Base-by-base conservation (phyloP, 2,329 filamentous ascomycete species). In the Cercospora canescens region DNA sequence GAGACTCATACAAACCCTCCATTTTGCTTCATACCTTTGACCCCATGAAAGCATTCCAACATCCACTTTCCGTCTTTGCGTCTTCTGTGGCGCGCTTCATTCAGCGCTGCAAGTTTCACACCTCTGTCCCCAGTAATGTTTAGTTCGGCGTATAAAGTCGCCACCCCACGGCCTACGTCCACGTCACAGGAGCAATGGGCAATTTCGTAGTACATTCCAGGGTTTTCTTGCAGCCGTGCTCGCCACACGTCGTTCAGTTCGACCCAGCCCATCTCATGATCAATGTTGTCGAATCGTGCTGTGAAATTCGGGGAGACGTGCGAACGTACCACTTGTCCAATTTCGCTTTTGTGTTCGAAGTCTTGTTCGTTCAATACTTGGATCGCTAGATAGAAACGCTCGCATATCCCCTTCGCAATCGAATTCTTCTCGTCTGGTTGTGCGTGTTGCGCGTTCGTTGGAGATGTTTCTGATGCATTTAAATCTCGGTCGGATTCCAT, bases 271-370 rank as follows among this genome's bases (percentile, higher is more conserved):
- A 65, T 9, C 4, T 39, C 28, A 5, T 41, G n/a, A n/a, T 52
- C 35, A 26, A 62, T 48, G 30, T 62, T 61, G 37, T 65, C 63
- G 56, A 65, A 65, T 34, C 24, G 58, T 21, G 63, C 63, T 30
- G 34, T 54, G 21, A 62, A 65, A 11, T 6, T 32, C 6, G 58
- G 59, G 5, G 63, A 62, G 21, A 62, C 21, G 39, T 57, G 37
- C 7, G 63, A 62, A 6, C n/a, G 18, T 12, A 58, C 21, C n/a
- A 50, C 37, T 35, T 58, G 35, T 18, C 63, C 63, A 5, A 6
- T 18, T 18, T 35, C 32, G 11, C 16, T 62, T 21, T 39, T 26
- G 37, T 62, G 39, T 2, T 57, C 48, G 37, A 56, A 62, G 59
- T 65, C 63, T 18, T 41, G 50, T n/a, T 50, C 28, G 30, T 65